phyloP scores from a whole-genome alignment of 1,284 basidiomycete species.

The Baeospora myosura region DNA sequence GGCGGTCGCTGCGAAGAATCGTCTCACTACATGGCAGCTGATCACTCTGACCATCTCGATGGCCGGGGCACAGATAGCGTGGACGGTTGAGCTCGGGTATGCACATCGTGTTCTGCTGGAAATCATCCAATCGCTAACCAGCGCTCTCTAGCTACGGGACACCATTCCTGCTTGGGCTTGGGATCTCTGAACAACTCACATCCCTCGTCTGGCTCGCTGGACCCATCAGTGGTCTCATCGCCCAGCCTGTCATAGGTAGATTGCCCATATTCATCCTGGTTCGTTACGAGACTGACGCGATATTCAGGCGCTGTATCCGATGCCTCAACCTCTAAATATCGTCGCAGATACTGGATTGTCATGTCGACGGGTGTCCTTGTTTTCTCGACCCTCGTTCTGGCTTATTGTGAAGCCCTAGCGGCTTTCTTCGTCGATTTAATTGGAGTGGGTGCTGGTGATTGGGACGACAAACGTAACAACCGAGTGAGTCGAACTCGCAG shows the following conservation, averaged over 20 bases:
- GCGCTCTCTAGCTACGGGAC: constrained; percentile 74
- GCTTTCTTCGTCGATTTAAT: constrained; percentile 72
- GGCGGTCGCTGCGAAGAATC: constrained; percentile 17
- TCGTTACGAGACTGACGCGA: constrained; percentile 22
- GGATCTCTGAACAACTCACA: constrained; percentile 85
- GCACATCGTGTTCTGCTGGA: constrained; percentile 18
- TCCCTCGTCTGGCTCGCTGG: constrained; percentile 97
- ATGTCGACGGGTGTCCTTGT: constrained; percentile 73
- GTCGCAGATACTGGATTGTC: constrained; percentile 86
- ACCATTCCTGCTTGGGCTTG: constrained; percentile 85
- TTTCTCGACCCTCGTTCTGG: constrained; percentile 68
- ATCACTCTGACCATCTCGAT: constrained; percentile 76
- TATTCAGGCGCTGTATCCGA: constrained; percentile 83
- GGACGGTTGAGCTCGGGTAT: constrained; percentile 87
- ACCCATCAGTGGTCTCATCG: constrained; percentile 87
- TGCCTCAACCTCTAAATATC: constrained; percentile 81
- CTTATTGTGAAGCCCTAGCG: constrained; percentile 78
- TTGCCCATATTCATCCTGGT: constrained; percentile 19
- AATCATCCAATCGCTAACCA: constrained; percentile 10
- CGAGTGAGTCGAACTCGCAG: constrained; percentile 36
- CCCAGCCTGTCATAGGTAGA: constrained; percentile 93
- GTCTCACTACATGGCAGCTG: constrained; percentile 64
- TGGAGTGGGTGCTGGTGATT: constrained; percentile 76
- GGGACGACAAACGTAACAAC: constrained; percentile 74
- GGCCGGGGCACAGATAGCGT: constrained; percentile 88